Evolutionary conservation across 2,329 filamentous ascomycete species (phyloP).

Genomic region (Pyricularia sp.): DNA sequence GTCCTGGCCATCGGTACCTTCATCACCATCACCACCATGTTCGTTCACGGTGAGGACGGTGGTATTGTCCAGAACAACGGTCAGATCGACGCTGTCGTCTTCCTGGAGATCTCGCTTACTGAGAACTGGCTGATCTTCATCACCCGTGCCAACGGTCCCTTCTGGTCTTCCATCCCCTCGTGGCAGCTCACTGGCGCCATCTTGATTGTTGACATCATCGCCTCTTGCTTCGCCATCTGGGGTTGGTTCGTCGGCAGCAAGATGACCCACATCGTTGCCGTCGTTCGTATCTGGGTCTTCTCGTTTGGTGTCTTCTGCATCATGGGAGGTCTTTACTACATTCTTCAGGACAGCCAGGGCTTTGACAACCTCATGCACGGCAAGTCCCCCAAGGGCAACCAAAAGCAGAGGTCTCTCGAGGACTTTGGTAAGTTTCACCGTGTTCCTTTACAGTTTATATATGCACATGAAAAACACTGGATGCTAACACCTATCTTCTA

Average conservation of each 20-base stretch:
- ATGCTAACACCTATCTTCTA: conserved; percentile 31
- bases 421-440: conserved; percentile 61
- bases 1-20: conserved; percentile 75
- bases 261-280: conserved; percentile 52
- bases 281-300: conserved; percentile 84
- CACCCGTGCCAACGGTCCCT: conserved; percentile 81
- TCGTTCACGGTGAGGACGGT: conserved; percentile 51
- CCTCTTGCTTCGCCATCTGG: conserved; percentile 75
- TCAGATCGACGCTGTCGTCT: conserved; percentile 68
- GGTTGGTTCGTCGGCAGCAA: conserved; percentile 62
- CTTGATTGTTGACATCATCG: conserved; percentile 66
- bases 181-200: conserved; percentile 75
- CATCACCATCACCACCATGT: conserved; percentile 82
- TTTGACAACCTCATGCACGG: conserved; percentile 93
- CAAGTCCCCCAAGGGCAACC: conserved; percentile 67
- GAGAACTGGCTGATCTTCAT: conserved; percentile 98
- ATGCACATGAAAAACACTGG: not conserved
- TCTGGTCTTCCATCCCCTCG: conserved; percentile 81
- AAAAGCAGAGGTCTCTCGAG: conserved; percentile 75
- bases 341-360: conserved; percentile 65
- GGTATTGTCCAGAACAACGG: conserved; percentile 88
- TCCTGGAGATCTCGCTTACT: conserved; percentile 80
- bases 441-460: conserved; percentile 1
- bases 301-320: conserved; percentile 79
- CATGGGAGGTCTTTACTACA: conserved; percentile 58